Percentiles rank a stretch among this genome's conserved stretches.
These are phyloP conservation scores for Obba rivulosa DNA, from an alignment of 768 basidiomycete species.

Conservation along the genomic window DNA sequence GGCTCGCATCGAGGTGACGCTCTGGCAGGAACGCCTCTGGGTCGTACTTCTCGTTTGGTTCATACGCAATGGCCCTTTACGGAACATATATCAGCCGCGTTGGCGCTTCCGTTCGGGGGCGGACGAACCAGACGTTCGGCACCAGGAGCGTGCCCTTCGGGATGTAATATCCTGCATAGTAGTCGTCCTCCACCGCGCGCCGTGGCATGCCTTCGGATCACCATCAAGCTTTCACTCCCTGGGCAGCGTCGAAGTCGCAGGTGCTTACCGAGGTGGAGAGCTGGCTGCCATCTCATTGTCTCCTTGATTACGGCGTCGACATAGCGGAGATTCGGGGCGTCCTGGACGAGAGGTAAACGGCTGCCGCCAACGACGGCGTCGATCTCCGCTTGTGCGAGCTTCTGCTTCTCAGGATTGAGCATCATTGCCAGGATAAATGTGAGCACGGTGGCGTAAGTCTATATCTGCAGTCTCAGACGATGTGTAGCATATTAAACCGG, in stretches of 20 bases:
- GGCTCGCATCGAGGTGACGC: no score
- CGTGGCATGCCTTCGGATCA: no score
- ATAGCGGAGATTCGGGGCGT: constrained; percentile 22
- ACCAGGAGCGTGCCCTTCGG: constrained; percentile 9
- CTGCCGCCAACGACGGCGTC: constrained; percentile 19
- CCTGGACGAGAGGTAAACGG: constrained; percentile 17
- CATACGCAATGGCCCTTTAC: no score
- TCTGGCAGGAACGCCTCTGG: no score
- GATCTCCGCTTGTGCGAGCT: constrained; percentile 23
- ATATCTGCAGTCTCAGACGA: no score
- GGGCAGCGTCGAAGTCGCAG: no score
- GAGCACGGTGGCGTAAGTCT: constrained; percentile 22
- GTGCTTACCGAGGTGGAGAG: constrained; percentile 22
- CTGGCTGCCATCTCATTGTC: constrained; percentile 26
- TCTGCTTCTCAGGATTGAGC: constrained; percentile 25
- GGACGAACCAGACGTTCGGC: constrained; percentile 13
- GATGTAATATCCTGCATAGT: constrained; percentile 1
- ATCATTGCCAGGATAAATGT: constrained; percentile 29
- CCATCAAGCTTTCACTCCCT: no score
- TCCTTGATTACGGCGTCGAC: constrained; percentile 26
- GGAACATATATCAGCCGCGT: no score
- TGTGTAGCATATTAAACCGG: no score
- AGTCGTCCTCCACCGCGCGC: constrained; percentile 3
- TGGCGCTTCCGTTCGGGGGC: no score
- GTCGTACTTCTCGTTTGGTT: no score